Evolutionary conservation across 2,329 filamentous ascomycete species (phyloP), one percentile per base, ranked within the genome.

Genomic region (Onygenales sp.): DNA sequence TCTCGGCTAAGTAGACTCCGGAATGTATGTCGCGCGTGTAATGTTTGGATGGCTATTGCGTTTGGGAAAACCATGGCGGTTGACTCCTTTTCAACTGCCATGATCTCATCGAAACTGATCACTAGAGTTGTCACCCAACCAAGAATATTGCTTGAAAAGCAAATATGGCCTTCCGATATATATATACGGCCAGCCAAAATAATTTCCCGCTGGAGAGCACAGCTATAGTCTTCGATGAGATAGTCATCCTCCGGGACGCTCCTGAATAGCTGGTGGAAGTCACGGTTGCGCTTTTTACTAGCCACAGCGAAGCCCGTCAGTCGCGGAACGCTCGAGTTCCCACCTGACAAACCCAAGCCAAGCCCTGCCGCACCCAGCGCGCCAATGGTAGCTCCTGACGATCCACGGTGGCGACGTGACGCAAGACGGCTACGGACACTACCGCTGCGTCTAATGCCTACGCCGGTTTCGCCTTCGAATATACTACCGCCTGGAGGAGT

Each of bases 161-260:
- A 98, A 46, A 98, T 83, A 66, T 98, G 92, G 9, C 92, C 91
- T 72, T 98, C 93, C 0, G 93, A 97, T 43, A 98, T 89, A 65
- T 98, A 98, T 11, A 98, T 79, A 42, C 93, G 82, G 5, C 93
- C 93, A 61, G 96, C 93, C 6, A 95, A 83, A 38, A 98, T 80
- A 56, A 98, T 98, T 66, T 98, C 94, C 60, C 91, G 84, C 69
- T 98, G 93, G 55, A 98, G 71, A 3, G 93, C 93, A 67, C 93
- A 96, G 69, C 93, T 96, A 69, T 97, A 98, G 69, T 98, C 93
- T 66, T 98, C 93, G 59, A 98, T 97, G 31, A 98, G 78, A 66
- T 95, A 96, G 69, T 98, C 93, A 64, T 98, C 93, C 60, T 97
- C 92, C 1, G 94, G 93, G 0, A 98, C 93, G 66, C 91, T 97